phyloP scores from a whole-genome alignment of 2,329 filamentous ascomycete genomes.

The Phyllosticta ampelicida region DNA sequence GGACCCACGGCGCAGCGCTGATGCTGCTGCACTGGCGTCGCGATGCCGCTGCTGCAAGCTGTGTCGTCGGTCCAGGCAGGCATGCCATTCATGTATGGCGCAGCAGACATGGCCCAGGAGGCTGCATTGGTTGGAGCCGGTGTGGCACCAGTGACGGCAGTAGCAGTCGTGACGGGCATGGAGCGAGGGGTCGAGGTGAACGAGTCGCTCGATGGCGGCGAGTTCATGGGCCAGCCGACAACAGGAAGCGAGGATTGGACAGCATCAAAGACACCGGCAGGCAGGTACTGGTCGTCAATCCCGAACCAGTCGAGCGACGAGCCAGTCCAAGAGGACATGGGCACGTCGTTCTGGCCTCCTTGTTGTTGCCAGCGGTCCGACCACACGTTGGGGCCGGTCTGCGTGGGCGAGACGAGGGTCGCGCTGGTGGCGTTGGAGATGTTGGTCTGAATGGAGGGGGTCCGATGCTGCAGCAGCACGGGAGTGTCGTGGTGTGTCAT shows the following conservation, averaged over 20 bases:
- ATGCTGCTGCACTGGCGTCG: slow-evolving; percentile 4
- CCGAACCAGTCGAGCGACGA: slow-evolving; percentile 10
- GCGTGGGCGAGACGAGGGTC: background rate
- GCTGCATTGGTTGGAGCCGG: background rate
- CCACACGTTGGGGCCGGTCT: background rate
- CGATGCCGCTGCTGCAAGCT: slow-evolving; percentile 1
- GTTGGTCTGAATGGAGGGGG: slow-evolving; percentile 7
- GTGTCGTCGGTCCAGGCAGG: slow-evolving; percentile 6
- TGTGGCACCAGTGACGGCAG: background rate
- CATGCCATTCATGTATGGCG: slow-evolving; percentile 7
- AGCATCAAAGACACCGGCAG: slow-evolving; percentile 7
- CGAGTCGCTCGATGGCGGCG: slow-evolving; percentile 9
- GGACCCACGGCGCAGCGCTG: slow-evolving; percentile 1
- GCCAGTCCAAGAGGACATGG: slow-evolving; percentile 6
- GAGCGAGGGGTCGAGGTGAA: slow-evolving; percentile 9
- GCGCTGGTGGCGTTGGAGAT: slow-evolving; percentile 5
- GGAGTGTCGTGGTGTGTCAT: slow-evolving; percentile 5
- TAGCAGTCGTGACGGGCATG: slow-evolving; percentile 4
- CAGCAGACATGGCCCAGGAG: slow-evolving; percentile 7
- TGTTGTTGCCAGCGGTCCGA: slow-evolving; percentile 3
- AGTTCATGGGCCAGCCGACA: slow-evolving; percentile 9
- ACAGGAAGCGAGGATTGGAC: slow-evolving; percentile 6
- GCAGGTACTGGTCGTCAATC: slow-evolving; percentile 8
- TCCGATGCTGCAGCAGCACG: background rate
- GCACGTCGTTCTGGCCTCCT: background rate